Conservation (phyloP, 2,329 filamentous ascomycete species). For the Hirsutella thompsonii region DNA sequence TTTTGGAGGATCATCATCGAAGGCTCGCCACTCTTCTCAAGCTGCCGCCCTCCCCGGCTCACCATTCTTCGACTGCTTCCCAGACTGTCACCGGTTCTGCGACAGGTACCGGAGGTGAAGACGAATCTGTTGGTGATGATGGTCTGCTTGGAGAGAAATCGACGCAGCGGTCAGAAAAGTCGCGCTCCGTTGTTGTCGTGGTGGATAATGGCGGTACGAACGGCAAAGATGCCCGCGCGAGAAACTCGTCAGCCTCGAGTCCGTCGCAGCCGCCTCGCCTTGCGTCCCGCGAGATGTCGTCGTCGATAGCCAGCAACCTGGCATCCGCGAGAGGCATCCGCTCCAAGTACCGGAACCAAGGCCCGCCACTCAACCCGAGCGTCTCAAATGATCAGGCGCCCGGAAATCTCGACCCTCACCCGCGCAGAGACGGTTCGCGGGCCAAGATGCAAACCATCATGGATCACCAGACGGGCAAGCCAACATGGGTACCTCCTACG, state of each 20-base stretch:
- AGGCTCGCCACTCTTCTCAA: constrained; percentile 72
- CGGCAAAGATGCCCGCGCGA: constrained; percentile 12
- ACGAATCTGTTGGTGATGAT: constrained; percentile 8
- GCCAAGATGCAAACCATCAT: constrained; percentile 44
- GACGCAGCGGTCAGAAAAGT: not conserved
- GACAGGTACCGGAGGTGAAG: constrained; percentile 5
- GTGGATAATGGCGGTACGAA: not conserved
- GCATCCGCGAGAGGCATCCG: constrained; percentile 75
- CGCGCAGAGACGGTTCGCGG: constrained; percentile 35
- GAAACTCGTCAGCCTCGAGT: constrained; percentile 13
- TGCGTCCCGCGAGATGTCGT: constrained; percentile 56
- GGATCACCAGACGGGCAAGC: constrained; percentile 37
- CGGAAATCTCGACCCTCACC: constrained; percentile 50
- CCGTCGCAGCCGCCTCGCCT: constrained; percentile 31
- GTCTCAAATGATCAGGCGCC: constrained; percentile 62
- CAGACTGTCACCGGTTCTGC: constrained; percentile 14
- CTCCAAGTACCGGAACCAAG: constrained; percentile 37
- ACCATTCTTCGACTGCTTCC: not conserved
- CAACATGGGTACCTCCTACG: constrained; percentile 37
- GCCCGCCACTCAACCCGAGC: constrained; percentile 57
- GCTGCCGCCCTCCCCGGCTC: constrained; percentile 38
- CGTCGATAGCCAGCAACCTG: constrained; percentile 79
- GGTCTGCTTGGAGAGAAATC: constrained; percentile 12
- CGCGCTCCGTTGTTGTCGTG: not conserved
- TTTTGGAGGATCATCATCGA: constrained; percentile 81